These are phyloP conservation scores for Porcisia hertigi DNA, from an alignment of 208 protist species.

Conservation along the genomic window DNA sequence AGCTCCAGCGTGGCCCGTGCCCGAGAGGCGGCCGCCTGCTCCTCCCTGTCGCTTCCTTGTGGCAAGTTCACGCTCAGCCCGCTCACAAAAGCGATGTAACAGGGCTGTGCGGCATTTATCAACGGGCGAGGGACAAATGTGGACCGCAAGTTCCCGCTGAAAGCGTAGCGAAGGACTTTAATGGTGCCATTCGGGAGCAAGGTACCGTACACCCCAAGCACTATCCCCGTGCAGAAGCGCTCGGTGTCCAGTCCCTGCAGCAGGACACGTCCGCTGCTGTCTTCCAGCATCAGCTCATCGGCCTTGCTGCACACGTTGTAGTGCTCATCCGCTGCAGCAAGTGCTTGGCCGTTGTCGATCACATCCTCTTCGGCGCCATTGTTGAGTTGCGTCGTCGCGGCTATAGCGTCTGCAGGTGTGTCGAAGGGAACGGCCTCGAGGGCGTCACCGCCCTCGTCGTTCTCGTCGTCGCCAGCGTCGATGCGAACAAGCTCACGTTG, in stretches of 20 bases:
- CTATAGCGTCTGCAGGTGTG: slow-evolving; percentile 10
- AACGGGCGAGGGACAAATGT: slow-evolving; percentile 58
- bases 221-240: slow-evolving; percentile 78
- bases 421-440: slow-evolving; percentile 12
- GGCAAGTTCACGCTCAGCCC: slow-evolving; percentile 52
- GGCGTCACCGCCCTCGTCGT: slow-evolving; percentile 28
- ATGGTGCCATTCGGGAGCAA: slow-evolving; percentile 68
- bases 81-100: slow-evolving; percentile 86
- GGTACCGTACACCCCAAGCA: slow-evolving; percentile 73
- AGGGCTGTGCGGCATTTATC: slow-evolving; percentile 31
- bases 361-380: slow-evolving; percentile 19
- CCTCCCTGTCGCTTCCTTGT: slow-evolving; percentile 22
- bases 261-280: slow-evolving; percentile 77
- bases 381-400: not conserved
- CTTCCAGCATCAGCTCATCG: slow-evolving; percentile 84
- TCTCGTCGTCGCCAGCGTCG: slow-evolving; percentile 79
- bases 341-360: slow-evolving; percentile 17
- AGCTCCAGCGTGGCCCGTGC: slow-evolving; percentile 61
- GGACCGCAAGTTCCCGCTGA: slow-evolving; percentile 39
- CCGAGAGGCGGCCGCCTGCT: slow-evolving; percentile 25
- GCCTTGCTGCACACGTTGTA: slow-evolving; percentile 51
- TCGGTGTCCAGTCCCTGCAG: slow-evolving; percentile 55
- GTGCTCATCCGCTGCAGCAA: slow-evolving; percentile 37
- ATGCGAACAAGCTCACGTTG: slow-evolving; percentile 84
- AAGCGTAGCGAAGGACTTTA: slow-evolving; percentile 59